Evolutionary conservation across 768 basidiomycete genomes (phyloP), one percentile per base, ranked within the genome.

Genomic region (Infundibulicybe gibba): DNA sequence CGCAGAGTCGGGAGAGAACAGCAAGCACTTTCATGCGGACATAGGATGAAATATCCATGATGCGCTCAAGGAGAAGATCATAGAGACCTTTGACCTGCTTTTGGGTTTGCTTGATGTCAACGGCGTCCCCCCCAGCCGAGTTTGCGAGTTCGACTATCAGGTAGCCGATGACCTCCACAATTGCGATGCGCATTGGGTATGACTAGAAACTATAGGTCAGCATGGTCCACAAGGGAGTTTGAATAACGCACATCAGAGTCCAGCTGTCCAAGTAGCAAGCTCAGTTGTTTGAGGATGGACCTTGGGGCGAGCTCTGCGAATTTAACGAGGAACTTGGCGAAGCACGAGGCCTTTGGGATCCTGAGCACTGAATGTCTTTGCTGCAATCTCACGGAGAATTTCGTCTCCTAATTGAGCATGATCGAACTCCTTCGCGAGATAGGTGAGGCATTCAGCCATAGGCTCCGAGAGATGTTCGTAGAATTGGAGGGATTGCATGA

Each of bases 161-260:
- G 49, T 75, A 71, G 5, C 91, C 92, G 34, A 98, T 81, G 48
- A 94, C 79, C 61, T 98, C 95, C 43, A 99, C 80, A 47, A 99
- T 75, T 1, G 93, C 91, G 71, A 93, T 87, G 35, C 97, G 91
- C 84, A 99, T 94, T 0, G 94, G 90, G 60, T 98, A 97, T 0
- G 94, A 85, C 93, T 97, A 55, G 10, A 10, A 32, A 49, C 15
- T 49, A 41, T 38, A 8, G 21, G 16, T 37, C 17, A 45, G 40
- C 5, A 48, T 14, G 12, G 9, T 32, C 45, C 21, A 30, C 14
- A 47, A 10, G 8, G 39, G 37, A 2, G 31, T 15, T 25, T 20
- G 16, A 15, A 25, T 14, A 33, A 58, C 71, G 6, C 56, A 90
- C 94, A 70, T 99, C 97, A 20, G 90, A 92, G 59, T 99, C 95